A percentile compares a stretch with the other conserved stretches of the same genome.
Evolutionary conservation across 2,329 filamentous ascomycete genomes (phyloP).

Genomic region (Aspergillus udagawae): DNA sequence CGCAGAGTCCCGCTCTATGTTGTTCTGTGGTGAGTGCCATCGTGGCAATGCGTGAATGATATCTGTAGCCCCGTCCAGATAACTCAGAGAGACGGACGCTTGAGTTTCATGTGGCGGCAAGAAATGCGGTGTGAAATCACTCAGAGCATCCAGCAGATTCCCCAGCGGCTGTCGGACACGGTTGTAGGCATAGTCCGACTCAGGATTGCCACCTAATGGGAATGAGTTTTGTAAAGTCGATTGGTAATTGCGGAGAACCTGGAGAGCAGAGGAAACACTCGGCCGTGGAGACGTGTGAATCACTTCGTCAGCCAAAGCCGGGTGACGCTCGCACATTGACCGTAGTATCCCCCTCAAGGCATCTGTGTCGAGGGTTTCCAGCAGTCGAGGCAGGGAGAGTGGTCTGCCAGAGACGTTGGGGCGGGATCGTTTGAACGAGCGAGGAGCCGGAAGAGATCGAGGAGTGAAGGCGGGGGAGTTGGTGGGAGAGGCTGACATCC

Average conservation of each 20-base stretch:
- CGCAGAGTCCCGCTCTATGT: constrained; percentile 87
- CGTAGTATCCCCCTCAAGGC: constrained; percentile 84
- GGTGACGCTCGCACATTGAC: constrained; percentile 84
- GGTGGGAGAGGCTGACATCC: constrained; percentile 86
- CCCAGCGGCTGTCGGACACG: constrained; percentile 77
- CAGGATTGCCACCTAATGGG: constrained; percentile 77
- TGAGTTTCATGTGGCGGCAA: constrained; percentile 87
- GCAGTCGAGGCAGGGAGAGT: constrained; percentile 68
- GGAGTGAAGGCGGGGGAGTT: constrained; percentile 72
- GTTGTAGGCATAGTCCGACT: constrained; percentile 92
- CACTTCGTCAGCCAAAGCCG: constrained; percentile 80
- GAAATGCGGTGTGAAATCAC: constrained; percentile 94
- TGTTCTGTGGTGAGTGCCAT: constrained; percentile 85
- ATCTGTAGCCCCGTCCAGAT: constrained; percentile 83
- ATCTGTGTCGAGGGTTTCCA: constrained; percentile 85
- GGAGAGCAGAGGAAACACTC: constrained; percentile 72
- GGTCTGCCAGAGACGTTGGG: constrained; percentile 67
- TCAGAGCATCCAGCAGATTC: constrained; percentile 80
- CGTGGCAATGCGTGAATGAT: constrained; percentile 85
- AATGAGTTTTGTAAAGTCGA: constrained; percentile 72
- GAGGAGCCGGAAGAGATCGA: constrained; percentile 62
- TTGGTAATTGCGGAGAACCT: constrained; percentile 79
- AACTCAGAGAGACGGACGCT: constrained; percentile 75
- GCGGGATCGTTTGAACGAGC: constrained; percentile 64
- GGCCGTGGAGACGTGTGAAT: constrained; percentile 81